Evolutionary conservation across 2,329 filamentous ascomycete species (phyloP), one percentile per base, ranked within the genome.

Genomic region (Colletotrichum musae): DNA sequence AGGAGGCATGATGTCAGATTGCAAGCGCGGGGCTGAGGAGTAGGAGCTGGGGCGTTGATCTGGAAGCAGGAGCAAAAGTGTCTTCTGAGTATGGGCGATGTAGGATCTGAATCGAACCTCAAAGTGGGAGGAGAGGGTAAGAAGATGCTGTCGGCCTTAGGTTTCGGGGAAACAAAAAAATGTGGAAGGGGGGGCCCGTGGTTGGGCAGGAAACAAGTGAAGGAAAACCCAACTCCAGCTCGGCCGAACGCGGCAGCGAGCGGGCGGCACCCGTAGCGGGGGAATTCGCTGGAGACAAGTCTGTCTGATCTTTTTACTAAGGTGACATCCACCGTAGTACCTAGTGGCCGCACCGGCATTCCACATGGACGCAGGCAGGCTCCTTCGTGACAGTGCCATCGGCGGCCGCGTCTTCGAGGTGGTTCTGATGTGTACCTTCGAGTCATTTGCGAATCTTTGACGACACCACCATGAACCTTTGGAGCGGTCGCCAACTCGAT

Each of bases 1-100:
- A 68, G 80, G 77, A 78, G 82, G 79, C 82, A 84, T 84, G 77
- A 77, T 83, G 76, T 79, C 76, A 74, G 72, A 67, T 70, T 21
- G 24, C 26, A 21, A 36, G 62, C 66, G 61, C 61, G 66, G 48
- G 48, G 61, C 43, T 43, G 13, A 50, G 66, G 47, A 39, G 16
- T 41, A 68, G 54, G 15, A 48, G 41, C 36, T 16, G 16, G n/a
- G 52, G 43, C 13, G 56, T 21, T 24, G 36, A 15, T 18, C 41
- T 26, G 26, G 50, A 12, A 26, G 36, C 41, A 41, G 41, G n/a
- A 28, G 43, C 18, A 21, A 16, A 48, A 45, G 10, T 24, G 45
- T 43, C 50, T 52, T 56, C 15, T 28, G 50, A 43, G 41, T 41
- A 12, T 59, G 47, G 32, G 28, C 13, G 15, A 18, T 59, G 47